Conservation (phyloP, 1,284 basidiomycete genomes). For the Pisolithus thermaeus region DNA sequence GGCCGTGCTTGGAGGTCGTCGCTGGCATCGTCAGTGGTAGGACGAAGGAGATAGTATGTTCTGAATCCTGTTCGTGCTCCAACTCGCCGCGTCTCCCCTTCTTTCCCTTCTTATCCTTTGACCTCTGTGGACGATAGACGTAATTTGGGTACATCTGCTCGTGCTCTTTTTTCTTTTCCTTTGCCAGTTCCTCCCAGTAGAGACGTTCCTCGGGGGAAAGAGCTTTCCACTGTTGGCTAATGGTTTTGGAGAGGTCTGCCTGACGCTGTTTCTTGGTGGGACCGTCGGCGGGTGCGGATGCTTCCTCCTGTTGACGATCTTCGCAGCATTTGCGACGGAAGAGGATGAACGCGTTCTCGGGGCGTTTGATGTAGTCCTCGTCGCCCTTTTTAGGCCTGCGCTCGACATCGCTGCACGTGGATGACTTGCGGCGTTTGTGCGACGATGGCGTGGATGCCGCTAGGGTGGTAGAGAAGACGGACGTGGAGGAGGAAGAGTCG, state of each 20-base stretch:
- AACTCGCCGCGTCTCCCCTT: slow-evolving; percentile 35
- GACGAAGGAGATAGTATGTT: slow-evolving; percentile 49
- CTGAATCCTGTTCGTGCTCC: slow-evolving; percentile 43
- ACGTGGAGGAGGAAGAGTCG: slow-evolving; percentile 22
- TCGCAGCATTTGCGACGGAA: slow-evolving; percentile 73
- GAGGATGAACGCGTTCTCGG: slow-evolving; percentile 76
- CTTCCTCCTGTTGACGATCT: slow-evolving; percentile 50
- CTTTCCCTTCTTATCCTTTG: slow-evolving; percentile 51
- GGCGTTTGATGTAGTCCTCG: slow-evolving; percentile 74
- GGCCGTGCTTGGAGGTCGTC: slow-evolving; percentile 37
- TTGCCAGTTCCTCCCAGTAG: slow-evolving; percentile 57
- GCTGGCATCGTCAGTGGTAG: slow-evolving; percentile 37
- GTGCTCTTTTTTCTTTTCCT: slow-evolving; percentile 55
- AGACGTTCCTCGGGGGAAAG: slow-evolving; percentile 56
- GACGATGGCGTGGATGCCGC: slow-evolving; percentile 24
- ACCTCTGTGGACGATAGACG: slow-evolving; percentile 68
- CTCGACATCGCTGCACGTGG: slow-evolving; percentile 50
- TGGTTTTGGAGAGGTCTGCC: slow-evolving; percentile 67
- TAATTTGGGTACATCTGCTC: slow-evolving; percentile 66
- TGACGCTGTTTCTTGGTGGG: slow-evolving; percentile 46
- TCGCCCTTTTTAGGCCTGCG: slow-evolving; percentile 72
- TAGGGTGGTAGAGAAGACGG: slow-evolving; percentile 31
- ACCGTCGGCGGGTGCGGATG: slow-evolving; percentile 30
- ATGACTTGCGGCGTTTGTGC: slow-evolving; percentile 60
- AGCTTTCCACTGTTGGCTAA: slow-evolving; percentile 69